Percentiles rank a stretch among this genome's conserved stretches.
Conservation (phyloP, 1,284 basidiomycete species). For the Sporisorium iseilematis-ciliati region DNA sequence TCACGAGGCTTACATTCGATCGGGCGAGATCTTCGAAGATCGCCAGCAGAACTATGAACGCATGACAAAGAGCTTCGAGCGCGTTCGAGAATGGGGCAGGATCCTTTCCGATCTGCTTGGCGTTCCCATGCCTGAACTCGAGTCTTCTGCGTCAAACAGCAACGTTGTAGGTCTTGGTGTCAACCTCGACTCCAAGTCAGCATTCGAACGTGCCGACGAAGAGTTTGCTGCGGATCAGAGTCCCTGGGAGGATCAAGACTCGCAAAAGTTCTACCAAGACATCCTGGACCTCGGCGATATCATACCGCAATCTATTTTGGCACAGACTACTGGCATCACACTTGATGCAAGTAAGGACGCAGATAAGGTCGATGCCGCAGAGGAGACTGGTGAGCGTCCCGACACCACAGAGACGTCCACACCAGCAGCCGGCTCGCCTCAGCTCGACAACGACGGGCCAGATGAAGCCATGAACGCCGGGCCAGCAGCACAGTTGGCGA, state of each 20-base stretch:
- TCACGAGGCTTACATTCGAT: constrained; percentile 98
- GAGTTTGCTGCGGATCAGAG: constrained; percentile 74
- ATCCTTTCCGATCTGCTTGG: constrained; percentile 85
- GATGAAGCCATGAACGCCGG: constrained; percentile 74
- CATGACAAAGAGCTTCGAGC: constrained; percentile 95
- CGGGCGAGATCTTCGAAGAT: constrained; percentile 98
- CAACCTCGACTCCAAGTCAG: constrained; percentile 71
- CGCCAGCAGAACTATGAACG: constrained; percentile 98
- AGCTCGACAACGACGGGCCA: constrained; percentile 26
- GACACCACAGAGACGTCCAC: constrained; percentile 3
- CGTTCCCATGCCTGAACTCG: constrained; percentile 82
- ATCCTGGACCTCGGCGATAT: constrained; percentile 90
- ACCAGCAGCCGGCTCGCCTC: constrained; percentile 30
- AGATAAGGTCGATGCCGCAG: constrained; percentile 71
- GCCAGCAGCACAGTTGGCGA: constrained; percentile 90
- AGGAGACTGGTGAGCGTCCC: background rate
- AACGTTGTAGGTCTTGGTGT: constrained; percentile 72
- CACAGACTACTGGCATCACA: constrained; percentile 66
- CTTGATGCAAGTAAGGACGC: constrained; percentile 72
- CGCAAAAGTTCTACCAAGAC: constrained; percentile 93
- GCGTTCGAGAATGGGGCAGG: constrained; percentile 73
- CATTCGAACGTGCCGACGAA: constrained; percentile 66
- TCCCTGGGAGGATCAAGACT: constrained; percentile 98
- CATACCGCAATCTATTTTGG: constrained; percentile 87
- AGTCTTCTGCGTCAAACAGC: constrained; percentile 75